phyloP scores from a whole-genome alignment of 192 early-diverging fungal genomes.

The Umbelopsis sp. region DNA sequence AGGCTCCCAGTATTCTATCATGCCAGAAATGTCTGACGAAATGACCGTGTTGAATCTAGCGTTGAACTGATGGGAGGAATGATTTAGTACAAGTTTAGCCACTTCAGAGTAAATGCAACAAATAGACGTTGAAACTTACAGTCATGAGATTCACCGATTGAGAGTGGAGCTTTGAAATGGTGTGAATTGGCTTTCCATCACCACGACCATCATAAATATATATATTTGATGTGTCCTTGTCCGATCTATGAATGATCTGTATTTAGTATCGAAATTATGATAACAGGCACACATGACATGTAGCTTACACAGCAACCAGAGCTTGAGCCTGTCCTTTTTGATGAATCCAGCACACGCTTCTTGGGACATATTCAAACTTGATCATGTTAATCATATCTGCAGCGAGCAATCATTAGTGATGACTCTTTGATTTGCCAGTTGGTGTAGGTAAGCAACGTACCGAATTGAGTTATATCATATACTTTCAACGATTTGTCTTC shows the following conservation, averaged over 20 bases:
- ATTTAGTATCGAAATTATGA: not conserved
- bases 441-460: conserved; percentile 38
- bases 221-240: conserved; percentile 67
- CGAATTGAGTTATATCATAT: conserved; percentile 96
- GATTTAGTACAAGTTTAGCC: not conserved
- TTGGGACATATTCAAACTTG: conserved; percentile 75
- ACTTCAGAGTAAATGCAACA: too few relatives aligned
- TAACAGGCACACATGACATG: not conserved
- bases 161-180: conserved; percentile 67
- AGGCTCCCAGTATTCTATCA: conserved; percentile 93
- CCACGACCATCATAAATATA: conserved; percentile 85
- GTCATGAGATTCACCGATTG: conserved; percentile 78
- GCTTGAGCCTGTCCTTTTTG: conserved; percentile 83
- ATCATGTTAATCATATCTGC: conserved; percentile 98
- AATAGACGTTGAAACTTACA: conserved; percentile 25
- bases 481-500: conserved; percentile 89
- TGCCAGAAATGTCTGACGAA: conserved; percentile 84
- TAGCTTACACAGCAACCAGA: conserved; percentile 74
- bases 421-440: not conserved
- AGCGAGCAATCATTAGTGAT: not conserved
- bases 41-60: conserved; percentile 74
- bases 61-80: conserved; percentile 59
- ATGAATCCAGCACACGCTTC: conserved; percentile 83
- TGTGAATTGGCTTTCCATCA: conserved; percentile 62
- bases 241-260: conserved; percentile 57